These are phyloP conservation scores for Asterochloris sp. DNA, from an alignment of 139 green algal species.

Conservation along the genomic window DNA sequence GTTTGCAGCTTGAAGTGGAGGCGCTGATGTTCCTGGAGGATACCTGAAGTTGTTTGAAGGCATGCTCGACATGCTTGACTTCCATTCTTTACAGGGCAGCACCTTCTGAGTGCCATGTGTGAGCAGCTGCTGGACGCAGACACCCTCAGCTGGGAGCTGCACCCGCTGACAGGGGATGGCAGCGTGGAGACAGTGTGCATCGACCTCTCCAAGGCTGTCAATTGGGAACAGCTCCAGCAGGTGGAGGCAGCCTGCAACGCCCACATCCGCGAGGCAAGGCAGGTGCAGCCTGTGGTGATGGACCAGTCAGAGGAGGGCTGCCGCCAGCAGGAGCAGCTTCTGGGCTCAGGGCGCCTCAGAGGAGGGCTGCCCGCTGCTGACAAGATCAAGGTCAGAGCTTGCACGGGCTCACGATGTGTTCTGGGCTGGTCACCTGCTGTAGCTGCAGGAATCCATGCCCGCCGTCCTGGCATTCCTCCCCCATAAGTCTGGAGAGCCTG, in stretches of 20 bases:
- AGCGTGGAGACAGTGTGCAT: conserved; percentile 11
- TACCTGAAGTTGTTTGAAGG: background rate
- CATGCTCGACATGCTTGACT: background rate
- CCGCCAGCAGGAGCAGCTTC: background rate
- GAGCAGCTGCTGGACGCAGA: conserved; percentile 7
- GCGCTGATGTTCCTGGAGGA: background rate
- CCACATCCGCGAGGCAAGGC: background rate
- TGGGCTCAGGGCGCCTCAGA: conserved; percentile 6
- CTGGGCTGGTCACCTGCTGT: background rate
- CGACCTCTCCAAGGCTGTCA: conserved; percentile 4
- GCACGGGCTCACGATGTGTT: background rate
- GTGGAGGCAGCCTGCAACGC: conserved; percentile 20
- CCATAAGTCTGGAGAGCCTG: too few species aligned
- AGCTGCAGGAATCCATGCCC: background rate
- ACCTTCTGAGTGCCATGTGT: conserved; percentile 19
- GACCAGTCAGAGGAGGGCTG: background rate
- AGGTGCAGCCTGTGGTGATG: background rate
- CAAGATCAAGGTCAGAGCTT: conserved; percentile 7
- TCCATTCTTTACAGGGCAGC: conserved; percentile 6
- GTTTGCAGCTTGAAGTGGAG: background rate
- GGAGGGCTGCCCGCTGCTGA: conserved; percentile 16
- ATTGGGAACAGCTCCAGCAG: conserved; percentile 2
- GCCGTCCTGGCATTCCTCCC: too few species aligned
- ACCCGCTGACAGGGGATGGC: background rate
- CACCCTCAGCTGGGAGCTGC: conserved; percentile 21